Evolutionary conservation across 2,329 filamentous ascomycete genomes (phyloP), one percentile per base, ranked within the genome.

Genomic region (Ceratocystis huliohia): DNA sequence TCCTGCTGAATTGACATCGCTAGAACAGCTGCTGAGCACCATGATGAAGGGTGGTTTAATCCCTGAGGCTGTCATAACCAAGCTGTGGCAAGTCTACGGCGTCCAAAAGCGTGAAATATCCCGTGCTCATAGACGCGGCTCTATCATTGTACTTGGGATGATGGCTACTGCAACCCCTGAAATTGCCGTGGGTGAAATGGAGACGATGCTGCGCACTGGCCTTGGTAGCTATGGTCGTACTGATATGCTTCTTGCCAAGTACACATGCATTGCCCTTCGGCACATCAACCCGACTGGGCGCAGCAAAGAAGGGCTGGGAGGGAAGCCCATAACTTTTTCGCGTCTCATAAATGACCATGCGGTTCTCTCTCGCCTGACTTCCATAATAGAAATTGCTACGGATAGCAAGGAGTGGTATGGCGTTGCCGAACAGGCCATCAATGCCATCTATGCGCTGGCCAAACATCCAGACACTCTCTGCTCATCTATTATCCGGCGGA

Each of bases 71-170:
- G 93, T 99, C 63, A 83, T 97, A 62, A 83, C 88, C 64, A 99
- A 97, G 78, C 80, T 99, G 5, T 99, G 95, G 94, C 91, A 96
- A 73, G 92, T 99, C 2, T 99, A 99, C 73, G 91, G 93, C 48
- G 88, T 96, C 57, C 92, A 96, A 73, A 94, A 88, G 77, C 87
- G 89, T 69, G 92, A 96, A 67, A 96, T 96, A 57, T 97, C 94
- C 0, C 88, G 86, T 71, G 93, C 86, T 1, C 94, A 97, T 75
- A 84, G 94, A 69, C 84, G 94, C 56, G 94, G 94, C 30, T 87
- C 94, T 63, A 97, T 99, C 73, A 97, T 99, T 70, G 89, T 97
- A 5, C 81, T 99, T 2, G 93, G 95, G 17, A 99, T 99, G 95
- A 82, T 99, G 65, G 92, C 93, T 3, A 86, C 94, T 1, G 94